These are phyloP conservation scores for Coleophoma cylindrospora DNA, from an alignment of 2,329 filamentous ascomycete genomes.

Conservation along the genomic window DNA sequence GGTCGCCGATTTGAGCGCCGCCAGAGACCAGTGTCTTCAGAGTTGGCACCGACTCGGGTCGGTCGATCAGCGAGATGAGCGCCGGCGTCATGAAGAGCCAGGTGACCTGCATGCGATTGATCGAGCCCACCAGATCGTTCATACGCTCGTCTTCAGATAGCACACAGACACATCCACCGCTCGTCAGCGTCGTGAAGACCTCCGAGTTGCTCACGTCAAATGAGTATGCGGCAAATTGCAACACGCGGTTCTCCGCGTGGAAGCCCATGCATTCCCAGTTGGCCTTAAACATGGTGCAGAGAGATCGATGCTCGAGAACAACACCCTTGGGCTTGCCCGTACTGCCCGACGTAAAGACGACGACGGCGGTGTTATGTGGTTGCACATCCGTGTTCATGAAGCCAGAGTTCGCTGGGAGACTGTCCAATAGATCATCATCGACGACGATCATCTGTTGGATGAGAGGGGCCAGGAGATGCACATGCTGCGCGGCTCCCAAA, in stretches of 20 bases:
- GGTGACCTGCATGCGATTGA: slow-evolving; percentile 16
- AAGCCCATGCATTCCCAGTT: slow-evolving; percentile 6
- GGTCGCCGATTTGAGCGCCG: slow-evolving; percentile 29
- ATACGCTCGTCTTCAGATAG: slow-evolving; percentile 32
- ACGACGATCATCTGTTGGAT: background rate
- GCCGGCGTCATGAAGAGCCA: slow-evolving; percentile 23
- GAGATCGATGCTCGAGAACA: slow-evolving; percentile 15
- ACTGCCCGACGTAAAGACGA: slow-evolving; percentile 26
- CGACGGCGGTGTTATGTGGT: background rate
- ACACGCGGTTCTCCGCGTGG: slow-evolving; percentile 6
- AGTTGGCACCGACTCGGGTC: slow-evolving; percentile 15
- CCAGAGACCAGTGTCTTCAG: slow-evolving; percentile 18
- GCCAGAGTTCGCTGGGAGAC: background rate
- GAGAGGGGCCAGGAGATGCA: background rate
- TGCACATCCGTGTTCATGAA: background rate
- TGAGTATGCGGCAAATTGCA: slow-evolving; percentile 27
- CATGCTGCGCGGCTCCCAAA: background rate
- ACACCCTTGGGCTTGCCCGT: slow-evolving; percentile 18
- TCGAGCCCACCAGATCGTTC: slow-evolving; percentile 29
- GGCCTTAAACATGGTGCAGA: slow-evolving; percentile 1
- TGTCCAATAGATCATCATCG: background rate
- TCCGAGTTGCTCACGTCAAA: slow-evolving; percentile 32
- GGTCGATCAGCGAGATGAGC: slow-evolving; percentile 18
- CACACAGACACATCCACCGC: slow-evolving; percentile 34
- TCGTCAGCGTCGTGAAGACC: slow-evolving; percentile 24